A percentile compares a stretch with the other conserved stretches of the same genome.
These are phyloP conservation scores for Setaria viridis DNA, from an alignment of 202 grass and related monocot species.

Conservation along the genomic window DNA sequence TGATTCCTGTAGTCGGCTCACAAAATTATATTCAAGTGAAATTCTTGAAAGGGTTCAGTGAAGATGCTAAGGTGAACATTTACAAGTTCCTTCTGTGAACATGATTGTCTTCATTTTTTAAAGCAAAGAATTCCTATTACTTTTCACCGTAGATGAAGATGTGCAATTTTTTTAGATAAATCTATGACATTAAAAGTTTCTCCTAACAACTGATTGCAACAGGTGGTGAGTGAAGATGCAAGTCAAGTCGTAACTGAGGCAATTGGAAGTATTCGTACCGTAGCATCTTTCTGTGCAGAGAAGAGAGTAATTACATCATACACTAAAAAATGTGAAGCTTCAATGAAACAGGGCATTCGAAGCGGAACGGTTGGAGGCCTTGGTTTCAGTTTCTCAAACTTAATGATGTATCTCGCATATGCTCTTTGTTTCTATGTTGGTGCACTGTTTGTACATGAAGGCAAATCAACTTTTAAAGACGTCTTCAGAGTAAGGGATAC, in stretches of 20 bases:
- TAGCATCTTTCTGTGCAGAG: constrained; percentile 92
- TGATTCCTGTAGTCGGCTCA: constrained; percentile 79
- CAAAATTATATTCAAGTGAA: constrained; percentile 75
- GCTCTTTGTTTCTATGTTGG: constrained; percentile 93
- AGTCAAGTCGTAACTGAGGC: constrained; percentile 88
- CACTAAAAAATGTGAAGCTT: constrained; percentile 66
- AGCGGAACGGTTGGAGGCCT: constrained; percentile 72
- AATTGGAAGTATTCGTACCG: constrained; percentile 71
- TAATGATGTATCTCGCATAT: constrained; percentile 74
- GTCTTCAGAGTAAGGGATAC: constrained; percentile 70
- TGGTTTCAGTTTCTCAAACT: constrained; percentile 74
- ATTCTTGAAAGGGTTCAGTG: constrained; percentile 72
- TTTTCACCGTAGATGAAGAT: constrained; percentile 17
- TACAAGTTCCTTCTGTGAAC: constrained; percentile 16
- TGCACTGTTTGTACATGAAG: constrained; percentile 62
- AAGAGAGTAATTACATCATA: constrained; percentile 71
- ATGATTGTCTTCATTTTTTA: constrained; percentile 1
- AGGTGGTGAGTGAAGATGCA: constrained; percentile 94
- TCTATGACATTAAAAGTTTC: constrained; percentile 7
- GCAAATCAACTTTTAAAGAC: constrained; percentile 66
- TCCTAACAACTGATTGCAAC: constrained; percentile 24
- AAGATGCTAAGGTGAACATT: constrained; percentile 72
- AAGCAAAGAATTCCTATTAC: constrained; percentile 10
- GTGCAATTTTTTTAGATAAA: not conserved
- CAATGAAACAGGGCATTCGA: constrained; percentile 69